Conservation (phyloP, 768 basidiomycete genomes). For the Russula compacta region DNA sequence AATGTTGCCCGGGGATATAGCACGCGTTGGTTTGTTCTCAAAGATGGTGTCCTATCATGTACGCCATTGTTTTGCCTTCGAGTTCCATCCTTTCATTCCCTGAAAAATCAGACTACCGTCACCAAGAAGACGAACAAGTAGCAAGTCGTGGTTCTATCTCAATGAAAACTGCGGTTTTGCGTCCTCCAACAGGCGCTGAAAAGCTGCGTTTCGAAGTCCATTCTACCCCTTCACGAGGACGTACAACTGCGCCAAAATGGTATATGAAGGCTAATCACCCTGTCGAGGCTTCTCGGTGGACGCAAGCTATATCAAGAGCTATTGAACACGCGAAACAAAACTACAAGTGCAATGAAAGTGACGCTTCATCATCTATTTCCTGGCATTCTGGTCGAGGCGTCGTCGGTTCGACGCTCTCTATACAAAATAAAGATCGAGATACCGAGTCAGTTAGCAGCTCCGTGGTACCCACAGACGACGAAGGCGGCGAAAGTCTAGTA, state of each 20-base stretch:
- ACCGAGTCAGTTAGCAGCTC: slow-evolving; percentile 23
- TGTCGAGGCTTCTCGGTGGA: slow-evolving; percentile 85
- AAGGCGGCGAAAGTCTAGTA: slow-evolving; percentile 11
- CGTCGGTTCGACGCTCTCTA: slow-evolving; percentile 5
- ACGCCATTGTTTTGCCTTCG: slow-evolving; percentile 25
- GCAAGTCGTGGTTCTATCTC: slow-evolving; percentile 82
- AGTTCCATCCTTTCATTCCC: neutral
- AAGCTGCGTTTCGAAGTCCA: slow-evolving; percentile 79
- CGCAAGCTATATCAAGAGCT: slow-evolving; percentile 59
- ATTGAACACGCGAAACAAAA: slow-evolving; percentile 62
- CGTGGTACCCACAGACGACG: slow-evolving; percentile 19
- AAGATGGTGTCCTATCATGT: slow-evolving; percentile 81
- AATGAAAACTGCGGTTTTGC: slow-evolving; percentile 69
- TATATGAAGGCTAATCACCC: slow-evolving; percentile 80
- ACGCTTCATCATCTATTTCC: slow-evolving; percentile 26
- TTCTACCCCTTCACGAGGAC: slow-evolving; percentile 42
- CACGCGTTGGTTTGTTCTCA: slow-evolving; percentile 87
- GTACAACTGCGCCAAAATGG: slow-evolving; percentile 57
- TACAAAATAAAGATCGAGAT: slow-evolving; percentile 9
- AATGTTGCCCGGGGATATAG: slow-evolving; percentile 89
- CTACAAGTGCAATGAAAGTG: slow-evolving; percentile 34
- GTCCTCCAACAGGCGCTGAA: slow-evolving; percentile 40
- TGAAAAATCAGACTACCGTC: slow-evolving; percentile 53
- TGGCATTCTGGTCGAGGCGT: slow-evolving; percentile 15
- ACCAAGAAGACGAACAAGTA: slow-evolving; percentile 82